Evolutionary conservation across 306 rosid genomes (phyloP), one percentile per base, ranked within the genome.

Genomic region (Boehmeria nivea): DNA sequence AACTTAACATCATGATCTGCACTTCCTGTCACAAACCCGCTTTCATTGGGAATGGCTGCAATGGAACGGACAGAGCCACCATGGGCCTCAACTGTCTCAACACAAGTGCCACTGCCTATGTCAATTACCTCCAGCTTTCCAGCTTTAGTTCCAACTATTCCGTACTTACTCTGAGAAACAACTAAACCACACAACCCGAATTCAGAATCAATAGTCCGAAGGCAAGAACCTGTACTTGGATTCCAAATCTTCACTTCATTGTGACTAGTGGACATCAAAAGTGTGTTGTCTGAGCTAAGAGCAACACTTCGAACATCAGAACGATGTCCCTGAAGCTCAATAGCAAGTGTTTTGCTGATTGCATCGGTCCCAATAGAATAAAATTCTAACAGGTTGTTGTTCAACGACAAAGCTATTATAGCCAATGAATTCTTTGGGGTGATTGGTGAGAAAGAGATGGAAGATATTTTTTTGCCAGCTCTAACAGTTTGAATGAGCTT

Each of bases 251-350:
- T 91, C 22, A 80, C 89, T 1, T 94, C 81, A 73, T 84, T 82
- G 70, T 91, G 96, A 78, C 98, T 91, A 48, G 96, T 91, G 68
- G 98, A 91, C 91, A 91, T 72, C 76, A 91, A 76, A 72, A 87
- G 78, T 33, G 79, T 57, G 68, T 78, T 91, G 72, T 91, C 98
- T 1, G 93, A 84, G 72, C 96, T 87, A 57, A 91, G 98, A 2
- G 95, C 59, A 34, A 87, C 81, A 75, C 98, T 87, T 72, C 95
- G 80, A 56, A 91, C 73, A 73, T 80, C 93, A 43, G 98, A 84
- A 40, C 95, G 93, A 57, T 91, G 95, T 37, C 98, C 98, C 49
- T 84, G 96, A 60, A 91, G 96, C 67, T 87, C 94, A 51, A 91
- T 64, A 51, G 65, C 73, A 67, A 76, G 91, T 55, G 79, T 51